These are phyloP conservation scores for Triangularia verruculosa DNA, from an alignment of 2,329 filamentous ascomycete genomes.

Conservation along the genomic window DNA sequence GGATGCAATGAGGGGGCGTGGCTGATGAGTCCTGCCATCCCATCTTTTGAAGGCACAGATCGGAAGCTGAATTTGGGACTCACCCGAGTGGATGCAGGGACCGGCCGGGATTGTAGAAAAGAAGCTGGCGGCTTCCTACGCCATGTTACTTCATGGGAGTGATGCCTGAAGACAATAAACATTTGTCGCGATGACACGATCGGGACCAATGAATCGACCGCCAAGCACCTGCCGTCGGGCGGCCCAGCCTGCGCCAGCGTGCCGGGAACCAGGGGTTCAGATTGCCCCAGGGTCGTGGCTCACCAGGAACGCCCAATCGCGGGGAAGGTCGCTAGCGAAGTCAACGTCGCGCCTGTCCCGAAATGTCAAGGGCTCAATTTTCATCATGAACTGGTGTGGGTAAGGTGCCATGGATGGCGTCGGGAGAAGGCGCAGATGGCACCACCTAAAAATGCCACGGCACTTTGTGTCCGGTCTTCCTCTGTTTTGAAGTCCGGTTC, in stretches of 20 bases:
- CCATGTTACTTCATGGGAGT: not conserved
- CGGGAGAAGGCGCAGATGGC: not conserved
- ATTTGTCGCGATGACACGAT: not conserved
- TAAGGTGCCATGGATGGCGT: not conserved
- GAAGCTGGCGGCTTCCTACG: not conserved
- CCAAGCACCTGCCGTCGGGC: not conserved
- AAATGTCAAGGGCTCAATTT: not conserved
- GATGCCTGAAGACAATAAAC: not conserved
- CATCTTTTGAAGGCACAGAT: not conserved
- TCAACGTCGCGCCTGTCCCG: slow-evolving; percentile 1
- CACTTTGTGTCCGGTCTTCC: not conserved
- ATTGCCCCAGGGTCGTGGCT: not conserved
- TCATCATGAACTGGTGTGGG: not conserved
- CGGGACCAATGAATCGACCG: not conserved
- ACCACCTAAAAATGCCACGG: not conserved
- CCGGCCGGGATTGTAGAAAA: not conserved
- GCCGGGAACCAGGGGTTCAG: not conserved
- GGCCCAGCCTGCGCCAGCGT: not conserved
- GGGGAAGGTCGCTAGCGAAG: not conserved
- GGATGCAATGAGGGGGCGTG: not conserved
- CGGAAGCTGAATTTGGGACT: not conserved
- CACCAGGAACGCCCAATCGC: not conserved
- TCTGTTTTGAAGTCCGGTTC: not conserved
- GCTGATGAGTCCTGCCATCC: not conserved
- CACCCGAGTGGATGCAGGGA: not conserved